Conservation (phyloP, 192 early-diverging fungal genomes). For the Helicostylum pulchrum region DNA sequence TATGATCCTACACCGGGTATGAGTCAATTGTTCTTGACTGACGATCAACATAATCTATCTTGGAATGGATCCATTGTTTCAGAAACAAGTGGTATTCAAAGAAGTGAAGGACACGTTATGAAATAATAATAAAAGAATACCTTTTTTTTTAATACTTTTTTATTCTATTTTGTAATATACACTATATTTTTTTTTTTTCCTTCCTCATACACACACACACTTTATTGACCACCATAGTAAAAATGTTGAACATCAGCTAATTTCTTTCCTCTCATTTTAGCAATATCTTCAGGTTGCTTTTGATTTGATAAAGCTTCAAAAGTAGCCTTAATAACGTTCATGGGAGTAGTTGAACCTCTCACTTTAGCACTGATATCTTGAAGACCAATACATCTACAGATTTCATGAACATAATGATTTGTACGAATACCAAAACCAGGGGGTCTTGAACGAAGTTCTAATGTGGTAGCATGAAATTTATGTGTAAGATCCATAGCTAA, state of each 20-base stretch:
- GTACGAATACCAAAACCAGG: constrained; percentile 95
- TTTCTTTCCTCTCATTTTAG: constrained; percentile 80
- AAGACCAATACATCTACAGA: constrained; percentile 91
- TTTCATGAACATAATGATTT: constrained; percentile 92
- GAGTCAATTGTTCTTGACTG: constrained; percentile 6
- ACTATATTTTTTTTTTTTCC: background rate
- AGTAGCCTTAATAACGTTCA: constrained; percentile 97
- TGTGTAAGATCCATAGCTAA: constrained; percentile 83
- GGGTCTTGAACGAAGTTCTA: constrained; percentile 78
- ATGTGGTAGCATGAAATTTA: constrained; percentile 84
- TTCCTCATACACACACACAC: background rate
- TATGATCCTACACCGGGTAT: constrained; percentile 15
- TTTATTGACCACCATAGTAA: constrained; percentile 71
- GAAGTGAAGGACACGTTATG: constrained; percentile 22
- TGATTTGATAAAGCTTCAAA: constrained; percentile 88
- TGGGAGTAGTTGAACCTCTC: constrained; percentile 87
- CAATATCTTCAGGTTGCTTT: constrained; percentile 81
- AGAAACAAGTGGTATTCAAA: constrained; percentile 5
- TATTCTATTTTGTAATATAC: background rate
- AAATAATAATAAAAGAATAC: background rate
- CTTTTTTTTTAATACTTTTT: background rate
- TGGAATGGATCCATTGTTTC: background rate
- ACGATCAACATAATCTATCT: background rate
- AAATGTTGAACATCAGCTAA: constrained; percentile 86
- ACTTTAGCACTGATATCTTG: constrained; percentile 90